These are phyloP conservation scores for Alternaria tenuissima DNA, from an alignment of 2,329 filamentous ascomycete genomes.

Conservation along the genomic window DNA sequence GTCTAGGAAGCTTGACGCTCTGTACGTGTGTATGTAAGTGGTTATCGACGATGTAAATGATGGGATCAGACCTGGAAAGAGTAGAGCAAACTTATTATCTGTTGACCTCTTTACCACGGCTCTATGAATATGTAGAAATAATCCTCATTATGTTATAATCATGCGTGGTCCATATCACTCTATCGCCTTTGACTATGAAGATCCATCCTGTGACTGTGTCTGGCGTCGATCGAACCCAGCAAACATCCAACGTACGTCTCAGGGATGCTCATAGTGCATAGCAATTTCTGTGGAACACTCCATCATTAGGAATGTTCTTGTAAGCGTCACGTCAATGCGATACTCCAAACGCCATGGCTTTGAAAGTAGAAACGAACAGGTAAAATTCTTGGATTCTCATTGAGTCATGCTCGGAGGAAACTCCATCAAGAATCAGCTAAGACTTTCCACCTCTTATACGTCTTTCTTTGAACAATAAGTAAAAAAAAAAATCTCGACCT, in stretches of 20 bases:
- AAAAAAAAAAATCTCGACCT: neutral
- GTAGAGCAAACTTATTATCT: neutral
- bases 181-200: neutral
- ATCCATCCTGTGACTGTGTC: neutral
- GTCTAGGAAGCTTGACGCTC: neutral
- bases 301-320: neutral
- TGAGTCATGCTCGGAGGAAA: neutral
- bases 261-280: neutral
- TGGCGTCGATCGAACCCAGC: neutral
- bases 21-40: conserved; percentile 5
- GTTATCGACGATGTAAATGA: conserved; percentile 2
- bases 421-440: neutral
- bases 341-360: neutral
- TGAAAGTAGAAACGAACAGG: neutral
- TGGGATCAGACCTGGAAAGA: neutral
- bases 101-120: neutral
- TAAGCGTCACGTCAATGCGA: neutral
- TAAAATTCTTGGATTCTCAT: neutral
- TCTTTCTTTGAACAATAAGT: neutral
- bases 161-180: neutral
- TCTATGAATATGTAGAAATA: neutral
- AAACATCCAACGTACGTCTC: neutral
- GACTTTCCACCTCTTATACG: neutral
- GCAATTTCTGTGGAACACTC: neutral
- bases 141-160: neutral